Base-by-base conservation (phyloP, 495 filamentous ascomycete genomes). In the Hyaloscypha hepaticicola region DNA sequence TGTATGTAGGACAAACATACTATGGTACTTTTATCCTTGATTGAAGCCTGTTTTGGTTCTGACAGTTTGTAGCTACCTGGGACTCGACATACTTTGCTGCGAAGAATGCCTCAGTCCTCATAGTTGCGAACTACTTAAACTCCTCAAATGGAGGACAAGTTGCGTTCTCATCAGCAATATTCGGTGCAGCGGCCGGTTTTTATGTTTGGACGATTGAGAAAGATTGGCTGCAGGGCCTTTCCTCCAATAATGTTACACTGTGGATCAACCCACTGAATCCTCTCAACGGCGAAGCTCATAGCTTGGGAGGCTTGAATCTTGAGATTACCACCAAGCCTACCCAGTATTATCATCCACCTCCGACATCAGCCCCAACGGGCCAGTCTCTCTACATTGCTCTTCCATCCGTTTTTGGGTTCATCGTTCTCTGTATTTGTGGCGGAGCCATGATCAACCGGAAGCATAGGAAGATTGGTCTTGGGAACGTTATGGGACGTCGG, bases 401-500 rank as follows among this genome's bases (percentile, higher is more conserved):
- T 1, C 67, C 67, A 24, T 45, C 50, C 5, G 59, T 66, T 21
- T 66, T 69, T 38, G 67, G 67, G 2, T 61, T 65, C 27, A 66
- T 69, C 25, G 7, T 66, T 21, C 26, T 69, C n/a, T 63, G 63
- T 24, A 31, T 69, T n/a, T 58, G 31, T 29, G 67, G 67, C 9
- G 58, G 50, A 1, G 58, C 51, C 59, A 21, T 66, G 16, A 11
- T 57, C 50, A 69, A 69, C 33, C 58, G 67, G 19, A 62, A 66
- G 29, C 51, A 58, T n/a, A 33, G 67, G 25, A 62, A 33, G 22
- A 69, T 69, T 19, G 63, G 58, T 22, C 58, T 69, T 34, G 67
- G 67, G 12, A 69, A 66, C 48, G 59, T 69, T 1, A 69, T 69
- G 67, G 67, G 67, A 16, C 58, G 67, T n/a, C 33, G 67, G 1